Evolutionary conservation across 2,329 filamentous ascomycete genomes (phyloP), one percentile per base, ranked within the genome.

Genomic region (Pyricularia sp.): DNA sequence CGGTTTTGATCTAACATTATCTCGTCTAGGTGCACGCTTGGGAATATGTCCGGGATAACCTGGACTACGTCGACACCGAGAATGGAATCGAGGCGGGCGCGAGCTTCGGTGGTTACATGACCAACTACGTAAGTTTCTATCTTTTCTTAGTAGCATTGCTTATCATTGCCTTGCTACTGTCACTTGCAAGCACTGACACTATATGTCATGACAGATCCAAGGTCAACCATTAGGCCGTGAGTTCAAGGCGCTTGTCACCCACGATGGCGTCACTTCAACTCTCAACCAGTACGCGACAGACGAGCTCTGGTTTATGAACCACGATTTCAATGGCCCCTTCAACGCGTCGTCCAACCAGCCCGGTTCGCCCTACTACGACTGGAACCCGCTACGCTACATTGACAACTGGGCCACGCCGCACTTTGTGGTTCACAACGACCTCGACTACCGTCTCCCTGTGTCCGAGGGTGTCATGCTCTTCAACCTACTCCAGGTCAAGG

Each of bases 401-500:
- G 71, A 80, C 49, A 79, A 88, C 66, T 90, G 87, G 87, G 74
- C 79, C 3, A 90, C 87, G 2, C 88, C 88, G 26, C 85, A 89
- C 70, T 79, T 91, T 53, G 82, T 90, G 65, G 87, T 91, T 60
- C 88, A 91, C 74, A 87, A 81, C 67, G 82, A 85, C 66, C 75
- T 85, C 40, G 88, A 91, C 71, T 90, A 87, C 71, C 80, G 88
- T 12, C 75, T 90, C 30, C 84, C 87, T 1, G 82, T 90, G 66
- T 81, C 82, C 10, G 88, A 90, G 71, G 88, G 88, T 0, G 74
- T 90, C 60, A 79, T 86, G 2, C 84, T 87, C 1, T 90, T 90
- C 74, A 89, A 90, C 70, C 79, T 88, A 19, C 76, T 90, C 40
- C 88, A 90, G 75, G 80, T 81, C 60, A 77, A 79, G 62, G 86